phyloP scores from a whole-genome alignment of 2,329 filamentous ascomycete genomes.

The Fusarium camptoceras region DNA sequence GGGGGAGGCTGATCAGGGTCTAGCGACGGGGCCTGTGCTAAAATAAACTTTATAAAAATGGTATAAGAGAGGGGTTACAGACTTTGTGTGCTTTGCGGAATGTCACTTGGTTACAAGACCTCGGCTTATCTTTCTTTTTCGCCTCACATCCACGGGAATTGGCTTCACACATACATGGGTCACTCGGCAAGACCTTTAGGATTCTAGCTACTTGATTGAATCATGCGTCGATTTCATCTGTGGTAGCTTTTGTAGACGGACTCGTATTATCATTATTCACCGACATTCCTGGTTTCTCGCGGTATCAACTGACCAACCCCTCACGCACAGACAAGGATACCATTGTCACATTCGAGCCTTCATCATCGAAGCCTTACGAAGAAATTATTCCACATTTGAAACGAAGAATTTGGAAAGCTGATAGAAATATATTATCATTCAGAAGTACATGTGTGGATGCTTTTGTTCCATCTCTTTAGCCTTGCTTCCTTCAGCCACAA shows the following conservation, averaged over 20 bases:
- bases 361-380: background rate
- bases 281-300: no score
- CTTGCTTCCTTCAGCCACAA: constrained; percentile 15
- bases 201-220: no score
- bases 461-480: constrained; percentile 31
- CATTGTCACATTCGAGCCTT: background rate
- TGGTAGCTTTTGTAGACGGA: no score
- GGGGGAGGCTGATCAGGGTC: background rate
- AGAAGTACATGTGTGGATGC: constrained; percentile 41
- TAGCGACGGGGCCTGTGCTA: background rate
- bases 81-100: background rate
- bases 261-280: no score
- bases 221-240: no score
- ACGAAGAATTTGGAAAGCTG: background rate
- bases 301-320: background rate
- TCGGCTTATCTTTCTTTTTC: background rate
- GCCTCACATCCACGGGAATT: background rate
- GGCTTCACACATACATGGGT: no score
- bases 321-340: background rate
- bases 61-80: background rate
- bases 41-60: background rate
- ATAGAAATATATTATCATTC: background rate
- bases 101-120: background rate
- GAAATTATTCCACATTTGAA: background rate
- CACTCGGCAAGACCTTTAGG: no score